Percentiles rank a stretch among this genome's conserved stretches.
Evolutionary conservation across 2,329 filamentous ascomycete species (phyloP).

Genomic region (Scolecobasidium constrictum): DNA sequence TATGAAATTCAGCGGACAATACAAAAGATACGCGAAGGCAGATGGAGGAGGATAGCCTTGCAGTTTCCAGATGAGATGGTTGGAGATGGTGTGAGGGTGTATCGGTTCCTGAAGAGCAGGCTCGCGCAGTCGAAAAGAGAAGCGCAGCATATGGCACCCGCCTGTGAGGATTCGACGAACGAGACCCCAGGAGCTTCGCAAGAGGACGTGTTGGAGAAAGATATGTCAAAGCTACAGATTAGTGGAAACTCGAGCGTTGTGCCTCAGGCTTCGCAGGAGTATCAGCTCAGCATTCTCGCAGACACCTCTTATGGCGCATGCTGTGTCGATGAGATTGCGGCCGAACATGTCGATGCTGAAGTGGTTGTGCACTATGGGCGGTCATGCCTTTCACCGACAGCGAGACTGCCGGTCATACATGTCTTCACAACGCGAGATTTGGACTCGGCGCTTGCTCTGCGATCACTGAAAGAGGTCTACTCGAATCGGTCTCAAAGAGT

Average conservation of each 20-base stretch:
- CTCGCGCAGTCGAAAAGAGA: slow-evolving; percentile 19
- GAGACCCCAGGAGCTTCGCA: not conserved
- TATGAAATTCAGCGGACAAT: slow-evolving; percentile 83
- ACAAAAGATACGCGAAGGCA: slow-evolving; percentile 57
- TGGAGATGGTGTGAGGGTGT: slow-evolving; percentile 70
- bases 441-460: slow-evolving; percentile 46
- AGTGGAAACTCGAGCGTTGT: not conserved
- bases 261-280: slow-evolving; percentile 21
- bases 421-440: slow-evolving; percentile 72
- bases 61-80: slow-evolving; percentile 96
- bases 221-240: slow-evolving; percentile 6
- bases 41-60: slow-evolving; percentile 71
- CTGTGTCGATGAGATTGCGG: slow-evolving; percentile 93
- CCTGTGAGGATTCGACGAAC: slow-evolving; percentile 1
- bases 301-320: slow-evolving; percentile 97
- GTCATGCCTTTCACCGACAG: slow-evolving; percentile 83
- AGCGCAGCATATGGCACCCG: not conserved
- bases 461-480: slow-evolving; percentile 60
- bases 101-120: slow-evolving; percentile 49
- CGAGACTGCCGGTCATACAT: slow-evolving; percentile 76
- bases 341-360: slow-evolving; percentile 83
- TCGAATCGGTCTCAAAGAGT: slow-evolving; percentile 51
- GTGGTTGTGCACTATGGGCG: slow-evolving; percentile 91
- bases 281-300: slow-evolving; percentile 68
- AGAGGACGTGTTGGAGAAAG: not conserved